Conservation (phyloP, 1,284 basidiomycete genomes). For the Polyporus tsugae region DNA sequence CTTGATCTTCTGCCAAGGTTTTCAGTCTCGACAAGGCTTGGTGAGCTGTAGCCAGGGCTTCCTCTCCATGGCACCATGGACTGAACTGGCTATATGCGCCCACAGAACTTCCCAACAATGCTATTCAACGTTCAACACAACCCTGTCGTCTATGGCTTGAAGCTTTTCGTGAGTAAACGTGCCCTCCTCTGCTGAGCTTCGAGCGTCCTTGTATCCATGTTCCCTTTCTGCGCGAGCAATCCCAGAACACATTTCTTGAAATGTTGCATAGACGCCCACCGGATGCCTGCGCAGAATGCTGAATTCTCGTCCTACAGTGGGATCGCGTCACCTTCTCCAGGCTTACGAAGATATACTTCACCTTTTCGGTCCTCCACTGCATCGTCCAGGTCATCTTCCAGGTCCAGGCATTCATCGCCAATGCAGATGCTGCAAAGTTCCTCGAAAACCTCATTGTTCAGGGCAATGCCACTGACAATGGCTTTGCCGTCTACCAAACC, state of each 20-base stretch:
- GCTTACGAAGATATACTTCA: constrained; percentile 70
- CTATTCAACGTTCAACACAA: constrained; percentile 36
- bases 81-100: constrained; percentile 6
- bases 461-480: constrained; percentile 56
- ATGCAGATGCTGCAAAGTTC: constrained; percentile 62
- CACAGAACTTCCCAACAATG: constrained; percentile 28
- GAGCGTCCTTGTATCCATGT: background rate
- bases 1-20: constrained; percentile 35
- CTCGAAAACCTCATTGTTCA: constrained; percentile 58
- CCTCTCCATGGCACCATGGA: constrained; percentile 14
- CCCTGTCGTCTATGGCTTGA: constrained; percentile 53
- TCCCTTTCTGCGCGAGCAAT: background rate
- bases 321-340: constrained; percentile 73
- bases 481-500: constrained; percentile 61
- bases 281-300: background rate
- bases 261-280: background rate
- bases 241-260: background rate
- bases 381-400: constrained; percentile 74
- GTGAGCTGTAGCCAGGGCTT: constrained; percentile 16
- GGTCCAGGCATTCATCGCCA: constrained; percentile 70
- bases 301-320: constrained; percentile 58
- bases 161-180: constrained; percentile 57
- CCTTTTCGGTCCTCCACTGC: constrained; percentile 74
- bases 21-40: constrained; percentile 38
- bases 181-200: background rate